A percentile compares a stretch with the other conserved stretches of the same genome.
These are phyloP conservation scores for Geranomyces michiganensis DNA, from an alignment of 192 early-diverging fungal genomes.

Conservation along the genomic window DNA sequence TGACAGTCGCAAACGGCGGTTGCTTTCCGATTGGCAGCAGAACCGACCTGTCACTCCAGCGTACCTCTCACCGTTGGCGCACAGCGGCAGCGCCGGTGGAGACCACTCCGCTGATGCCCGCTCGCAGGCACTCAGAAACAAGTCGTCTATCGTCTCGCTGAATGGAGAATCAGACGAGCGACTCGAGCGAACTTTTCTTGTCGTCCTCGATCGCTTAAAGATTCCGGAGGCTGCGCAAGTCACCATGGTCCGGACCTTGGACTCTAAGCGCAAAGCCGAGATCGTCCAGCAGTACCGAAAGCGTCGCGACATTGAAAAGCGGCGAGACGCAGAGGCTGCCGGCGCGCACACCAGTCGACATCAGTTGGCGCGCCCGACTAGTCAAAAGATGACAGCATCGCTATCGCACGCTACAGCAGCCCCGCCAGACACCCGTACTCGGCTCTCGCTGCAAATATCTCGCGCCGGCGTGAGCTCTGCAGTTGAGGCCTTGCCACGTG, in stretches of 20 bases:
- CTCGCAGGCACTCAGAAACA: background rate
- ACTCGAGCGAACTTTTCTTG: constrained; percentile 16
- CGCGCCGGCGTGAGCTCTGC: too few relatives aligned
- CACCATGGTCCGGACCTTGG: constrained; percentile 28
- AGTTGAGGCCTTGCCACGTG: too few relatives aligned
- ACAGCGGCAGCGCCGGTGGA: background rate
- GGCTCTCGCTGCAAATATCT: too few relatives aligned
- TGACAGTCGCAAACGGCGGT: constrained; percentile 13
- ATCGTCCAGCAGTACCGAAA: constrained; percentile 23
- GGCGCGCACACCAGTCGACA: too few relatives aligned
- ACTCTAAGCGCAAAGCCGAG: constrained; percentile 22
- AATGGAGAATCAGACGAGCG: constrained; percentile 13
- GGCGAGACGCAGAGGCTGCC: constrained; percentile 4
- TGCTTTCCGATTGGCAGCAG: constrained; percentile 22
- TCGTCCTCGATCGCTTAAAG: constrained; percentile 20
- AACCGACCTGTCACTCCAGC: background rate
- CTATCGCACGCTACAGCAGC: too few relatives aligned
- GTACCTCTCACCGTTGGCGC: background rate
- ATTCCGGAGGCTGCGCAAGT: constrained; percentile 21
- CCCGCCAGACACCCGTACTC: too few relatives aligned
- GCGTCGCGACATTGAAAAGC: constrained; percentile 12
- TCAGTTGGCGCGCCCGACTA: too few relatives aligned
- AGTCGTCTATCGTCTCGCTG: constrained; percentile 12
- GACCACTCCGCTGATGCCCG: background rate
- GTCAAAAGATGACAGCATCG: too few relatives aligned